Conservation (phyloP, 441 rosid genomes). For the Capsella rubella region DNA sequence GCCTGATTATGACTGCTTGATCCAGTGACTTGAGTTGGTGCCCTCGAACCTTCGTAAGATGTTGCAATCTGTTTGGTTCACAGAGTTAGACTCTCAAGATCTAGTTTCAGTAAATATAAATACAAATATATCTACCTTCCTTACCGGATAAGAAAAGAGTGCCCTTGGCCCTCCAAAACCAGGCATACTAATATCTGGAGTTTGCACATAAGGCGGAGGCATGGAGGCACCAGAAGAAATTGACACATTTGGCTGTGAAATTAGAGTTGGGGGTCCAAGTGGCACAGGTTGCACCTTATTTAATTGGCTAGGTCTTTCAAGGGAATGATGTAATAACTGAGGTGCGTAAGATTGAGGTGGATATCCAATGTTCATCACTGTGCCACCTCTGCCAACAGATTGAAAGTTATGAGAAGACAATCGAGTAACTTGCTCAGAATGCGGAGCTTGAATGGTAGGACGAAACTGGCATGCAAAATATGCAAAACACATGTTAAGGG, state of each 20-base stretch:
- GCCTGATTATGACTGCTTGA: slow-evolving; percentile 58
- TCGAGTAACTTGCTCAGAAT: slow-evolving; percentile 66
- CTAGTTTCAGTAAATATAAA: slow-evolving; percentile 27
- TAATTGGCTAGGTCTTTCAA: slow-evolving; percentile 68
- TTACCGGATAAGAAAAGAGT: slow-evolving; percentile 71
- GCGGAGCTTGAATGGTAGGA: slow-evolving; percentile 65
- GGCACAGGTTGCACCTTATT: slow-evolving; percentile 58
- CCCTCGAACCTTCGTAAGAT: slow-evolving; percentile 63
- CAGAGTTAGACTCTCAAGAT: slow-evolving; percentile 27
- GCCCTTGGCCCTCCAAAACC: slow-evolving; percentile 63
- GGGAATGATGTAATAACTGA: slow-evolving; percentile 68
- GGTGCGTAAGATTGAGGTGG: slow-evolving; percentile 70
- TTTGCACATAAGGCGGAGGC: slow-evolving; percentile 61
- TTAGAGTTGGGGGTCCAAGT: slow-evolving; percentile 56
- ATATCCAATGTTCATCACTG: slow-evolving; percentile 66
- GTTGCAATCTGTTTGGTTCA: slow-evolving; percentile 60
- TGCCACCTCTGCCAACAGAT: slow-evolving; percentile 59
- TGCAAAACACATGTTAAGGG: slow-evolving; percentile 15
- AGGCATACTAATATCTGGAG: slow-evolving; percentile 57
- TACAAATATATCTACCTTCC: slow-evolving; percentile 28
- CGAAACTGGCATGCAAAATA: slow-evolving; percentile 57
- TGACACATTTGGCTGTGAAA: slow-evolving; percentile 59
- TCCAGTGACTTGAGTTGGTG: slow-evolving; percentile 56
- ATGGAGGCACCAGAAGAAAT: slow-evolving; percentile 55
- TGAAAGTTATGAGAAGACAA: slow-evolving; percentile 76